phyloP scores from a whole-genome alignment of 441 rosid species.

The Syzygium malaccense region DNA sequence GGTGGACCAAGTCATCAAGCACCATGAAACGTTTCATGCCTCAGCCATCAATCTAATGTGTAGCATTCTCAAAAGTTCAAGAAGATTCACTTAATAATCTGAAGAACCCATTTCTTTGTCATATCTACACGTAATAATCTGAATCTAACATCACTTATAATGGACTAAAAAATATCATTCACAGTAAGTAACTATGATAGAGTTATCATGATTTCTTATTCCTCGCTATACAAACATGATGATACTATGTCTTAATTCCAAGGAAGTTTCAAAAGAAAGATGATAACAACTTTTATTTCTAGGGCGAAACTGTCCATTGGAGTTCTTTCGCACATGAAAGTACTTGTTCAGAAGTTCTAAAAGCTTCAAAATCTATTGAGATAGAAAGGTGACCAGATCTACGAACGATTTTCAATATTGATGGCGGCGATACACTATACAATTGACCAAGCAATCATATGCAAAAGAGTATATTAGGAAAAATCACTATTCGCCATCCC shows the following conservation, averaged over 20 bases:
- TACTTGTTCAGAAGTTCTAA: accelerated
- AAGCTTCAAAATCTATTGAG: not conserved
- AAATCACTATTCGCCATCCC: not conserved
- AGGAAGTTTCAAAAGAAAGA: not conserved
- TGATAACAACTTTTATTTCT: not conserved
- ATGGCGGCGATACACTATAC: not conserved
- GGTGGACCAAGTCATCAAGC: not conserved
- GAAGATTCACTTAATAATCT: too few species aligned
- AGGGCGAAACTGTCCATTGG: not conserved
- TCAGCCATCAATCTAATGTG: not conserved
- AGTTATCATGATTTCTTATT: not conserved
- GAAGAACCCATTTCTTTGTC: not conserved
- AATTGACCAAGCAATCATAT: not conserved
- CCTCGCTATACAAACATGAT: not conserved
- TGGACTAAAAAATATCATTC: not conserved
- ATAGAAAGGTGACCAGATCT: not conserved
- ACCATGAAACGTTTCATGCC: not conserved
- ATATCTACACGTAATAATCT: not conserved
- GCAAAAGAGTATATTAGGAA: not conserved
- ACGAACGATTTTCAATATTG: not conserved
- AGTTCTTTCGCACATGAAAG: not conserved
- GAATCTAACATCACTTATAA: not conserved
- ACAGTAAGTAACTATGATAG: not conserved
- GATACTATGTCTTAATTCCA: not conserved
- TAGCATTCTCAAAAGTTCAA: not conserved